Evolutionary conservation across 192 early-diverging fungal species (phyloP).

Genomic region (Coemansia sp.): DNA sequence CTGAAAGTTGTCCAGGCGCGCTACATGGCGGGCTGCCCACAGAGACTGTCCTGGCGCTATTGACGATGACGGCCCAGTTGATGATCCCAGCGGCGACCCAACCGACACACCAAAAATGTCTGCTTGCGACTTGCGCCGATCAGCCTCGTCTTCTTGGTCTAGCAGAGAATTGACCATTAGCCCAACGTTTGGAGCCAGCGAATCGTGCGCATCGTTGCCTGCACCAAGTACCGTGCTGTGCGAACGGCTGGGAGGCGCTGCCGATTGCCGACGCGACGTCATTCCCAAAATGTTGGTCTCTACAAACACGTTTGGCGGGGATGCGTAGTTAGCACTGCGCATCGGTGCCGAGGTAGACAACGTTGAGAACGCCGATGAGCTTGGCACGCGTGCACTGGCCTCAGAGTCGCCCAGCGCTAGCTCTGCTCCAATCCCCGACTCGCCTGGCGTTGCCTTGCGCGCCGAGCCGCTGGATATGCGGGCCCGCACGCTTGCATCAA

Average conservation of each 20-base stretch:
- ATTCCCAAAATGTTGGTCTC: constrained; percentile 38
- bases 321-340: constrained; percentile 12
- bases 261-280: constrained; percentile 25
- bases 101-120: constrained; percentile 39
- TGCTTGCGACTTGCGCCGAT: constrained; percentile 36
- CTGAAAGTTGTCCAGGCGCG: constrained; percentile 47
- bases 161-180: constrained; percentile 53
- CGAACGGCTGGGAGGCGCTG: constrained; percentile 36
- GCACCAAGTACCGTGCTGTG: constrained; percentile 24
- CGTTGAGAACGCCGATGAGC: constrained; percentile 42
- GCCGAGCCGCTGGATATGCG: constrained; percentile 5
- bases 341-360: constrained; percentile 34
- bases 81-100: constrained; percentile 21
- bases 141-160: constrained; percentile 36
- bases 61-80: constrained; percentile 12
- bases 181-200: constrained; percentile 32
- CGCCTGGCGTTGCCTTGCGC: neutral
- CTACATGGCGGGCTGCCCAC: constrained; percentile 47
- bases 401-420: neutral
- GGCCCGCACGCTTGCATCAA: constrained; percentile 28
- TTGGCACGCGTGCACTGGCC: constrained; percentile 4
- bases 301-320: constrained; percentile 30
- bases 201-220: constrained; percentile 8
- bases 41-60: constrained; percentile 34
- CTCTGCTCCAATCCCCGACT: constrained; percentile 1